These are phyloP conservation scores for Lentinus polychrous DNA, from an alignment of 1,284 basidiomycete genomes.

Conservation along the genomic window DNA sequence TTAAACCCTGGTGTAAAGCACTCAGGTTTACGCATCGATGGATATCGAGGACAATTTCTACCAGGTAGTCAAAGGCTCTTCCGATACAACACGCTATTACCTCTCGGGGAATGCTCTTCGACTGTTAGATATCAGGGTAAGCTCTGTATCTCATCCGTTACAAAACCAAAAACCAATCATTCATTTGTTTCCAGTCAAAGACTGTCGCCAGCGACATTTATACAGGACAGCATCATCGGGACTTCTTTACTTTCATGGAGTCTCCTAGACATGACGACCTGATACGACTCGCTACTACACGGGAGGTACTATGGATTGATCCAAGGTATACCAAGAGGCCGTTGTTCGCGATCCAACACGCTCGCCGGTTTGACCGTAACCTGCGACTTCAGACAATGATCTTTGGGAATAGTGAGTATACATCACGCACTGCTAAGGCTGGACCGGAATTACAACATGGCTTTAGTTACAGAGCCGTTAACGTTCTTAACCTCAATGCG, in stretches of 20 bases:
- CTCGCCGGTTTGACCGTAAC: constrained; percentile 51
- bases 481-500: constrained; percentile 52
- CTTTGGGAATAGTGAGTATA: constrained; percentile 30
- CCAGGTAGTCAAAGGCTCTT: not conserved
- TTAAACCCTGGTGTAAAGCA: too few relatives aligned
- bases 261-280: constrained; percentile 34
- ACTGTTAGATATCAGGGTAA: constrained; percentile 45
- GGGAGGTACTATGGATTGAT: constrained; percentile 62
- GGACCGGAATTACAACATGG: constrained; percentile 2
- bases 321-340: constrained; percentile 46
- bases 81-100: not conserved
- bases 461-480: constrained; percentile 26
- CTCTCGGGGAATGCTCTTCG: constrained; percentile 15
- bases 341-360: constrained; percentile 54
- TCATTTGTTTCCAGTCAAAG: constrained; percentile 18
- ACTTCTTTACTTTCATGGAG: constrained; percentile 48
- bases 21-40: too few relatives aligned
- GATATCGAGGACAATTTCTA: too few relatives aligned
- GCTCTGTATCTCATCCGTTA: constrained; percentile 6
- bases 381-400: constrained; percentile 37
- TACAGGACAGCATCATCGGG: constrained; percentile 23
- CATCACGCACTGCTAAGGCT: not conserved
- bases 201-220: constrained; percentile 27
- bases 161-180: not conserved
- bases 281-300: constrained; percentile 49